Evolutionary conservation across 306 rosid species (phyloP), one percentile per base, ranked within the genome.

Genomic region (Rubus idaeus): DNA sequence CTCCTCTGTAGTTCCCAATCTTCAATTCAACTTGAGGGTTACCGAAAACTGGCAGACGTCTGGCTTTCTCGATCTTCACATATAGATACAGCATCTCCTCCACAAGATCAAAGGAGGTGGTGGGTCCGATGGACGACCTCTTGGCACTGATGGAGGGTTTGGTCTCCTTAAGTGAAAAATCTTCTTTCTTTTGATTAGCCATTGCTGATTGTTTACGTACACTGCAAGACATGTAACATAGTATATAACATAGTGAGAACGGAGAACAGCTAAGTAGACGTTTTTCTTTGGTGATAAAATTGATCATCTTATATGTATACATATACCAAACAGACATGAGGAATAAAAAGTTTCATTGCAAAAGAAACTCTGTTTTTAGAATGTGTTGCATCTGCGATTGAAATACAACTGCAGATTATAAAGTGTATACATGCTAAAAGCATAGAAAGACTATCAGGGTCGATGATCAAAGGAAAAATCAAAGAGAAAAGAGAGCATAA

Each of bases 21-120:
- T 42, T 73, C 23, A 73, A 14, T 9, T 73, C 55, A 73, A 57
- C 52, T 6, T 73, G 60, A 5, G 65, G 77, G 41, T 4, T 4
- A 20, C 76, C 13, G 2, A 6, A 13, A 55, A 41, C 13, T 14
- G 66, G 76, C 51, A 55, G 10, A 12, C 52, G 20, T 78, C 74
- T 82, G 4, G 84, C 86, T 71, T 53, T 80, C 13, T 74, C 84
- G 60, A 87, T 35, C 64, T n/a, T 82, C 11, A 82, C 80, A 60
- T 73, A 87, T 30, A 80, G 62, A 68, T 69, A 87, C 18, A 42
- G 45, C 68, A n/a, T 80, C 35, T 63, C 65, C 77, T 84, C 85
- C 45, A 84, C 82, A 44, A 87, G 81, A 70, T 82, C 70, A 11
- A 64, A 26, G 65, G n/a, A 16, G 16, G 61, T 26, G 26, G 14